Evolutionary conservation across 106 monocot genomes (phyloP).

Genomic region (Cymbidium sinense): DNA sequence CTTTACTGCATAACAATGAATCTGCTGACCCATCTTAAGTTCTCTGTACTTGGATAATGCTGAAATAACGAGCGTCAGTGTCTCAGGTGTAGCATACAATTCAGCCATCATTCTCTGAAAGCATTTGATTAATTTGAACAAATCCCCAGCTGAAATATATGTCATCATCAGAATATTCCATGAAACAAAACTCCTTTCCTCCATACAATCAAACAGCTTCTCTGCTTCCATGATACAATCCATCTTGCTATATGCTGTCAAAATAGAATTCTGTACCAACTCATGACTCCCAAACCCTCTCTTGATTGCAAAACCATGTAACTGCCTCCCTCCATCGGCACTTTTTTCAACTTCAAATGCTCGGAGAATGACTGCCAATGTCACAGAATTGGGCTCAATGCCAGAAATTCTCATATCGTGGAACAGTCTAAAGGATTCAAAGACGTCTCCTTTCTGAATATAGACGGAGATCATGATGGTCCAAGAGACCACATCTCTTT

Average conservation of each 20-base stretch:
- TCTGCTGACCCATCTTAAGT: conserved; percentile 25
- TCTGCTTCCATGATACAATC: conserved; percentile 17
- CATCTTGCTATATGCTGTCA: conserved; percentile 27
- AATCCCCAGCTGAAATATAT: conserved; percentile 25
- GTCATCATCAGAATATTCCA: conserved; percentile 60
- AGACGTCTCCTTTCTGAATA: conserved; percentile 3
- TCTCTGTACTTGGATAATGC: conserved; percentile 23
- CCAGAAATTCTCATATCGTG: conserved; percentile 23
- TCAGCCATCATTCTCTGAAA: conserved; percentile 33
- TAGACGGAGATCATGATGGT: conserved; percentile 42
- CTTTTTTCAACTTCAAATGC: conserved; percentile 10
- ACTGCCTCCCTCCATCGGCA: conserved; percentile 10
- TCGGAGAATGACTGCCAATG: conserved; percentile 32
- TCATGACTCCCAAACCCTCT: conserved; percentile 28
- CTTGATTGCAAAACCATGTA: conserved; percentile 39
- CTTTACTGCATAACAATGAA: conserved; percentile 44
- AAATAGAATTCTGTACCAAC: conserved; percentile 41
- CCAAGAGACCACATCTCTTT: conserved; percentile 56
- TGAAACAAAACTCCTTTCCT: conserved; percentile 27
- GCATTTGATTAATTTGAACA: conserved; percentile 15
- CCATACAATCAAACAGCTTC: conserved; percentile 24
- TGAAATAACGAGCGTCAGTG: conserved; percentile 35
- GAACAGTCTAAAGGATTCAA: conserved; percentile 22
- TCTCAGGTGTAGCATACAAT: conserved; percentile 25
- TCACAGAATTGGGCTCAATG: too few species aligned